phyloP scores from a whole-genome alignment of 148 eudicot genomes.

The Polygonum maritimum region DNA sequence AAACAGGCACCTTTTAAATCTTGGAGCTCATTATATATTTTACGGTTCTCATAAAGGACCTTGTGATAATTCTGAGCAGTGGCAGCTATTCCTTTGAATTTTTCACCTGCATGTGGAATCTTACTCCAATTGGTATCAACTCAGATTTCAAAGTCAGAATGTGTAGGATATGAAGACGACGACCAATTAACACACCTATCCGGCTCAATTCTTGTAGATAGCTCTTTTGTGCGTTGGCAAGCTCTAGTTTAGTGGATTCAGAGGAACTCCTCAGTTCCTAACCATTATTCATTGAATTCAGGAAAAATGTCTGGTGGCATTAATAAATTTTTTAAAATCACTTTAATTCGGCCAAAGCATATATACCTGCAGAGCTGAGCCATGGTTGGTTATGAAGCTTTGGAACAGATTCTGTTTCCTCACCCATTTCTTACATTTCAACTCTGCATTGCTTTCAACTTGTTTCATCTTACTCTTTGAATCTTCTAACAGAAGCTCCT shows the following conservation, averaged over 20 bases:
- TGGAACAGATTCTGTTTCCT: constrained; percentile 55
- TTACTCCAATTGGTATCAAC: not conserved
- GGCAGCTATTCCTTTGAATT: constrained; percentile 45
- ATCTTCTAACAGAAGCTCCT: constrained; percentile 29
- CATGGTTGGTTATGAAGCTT: constrained; percentile 48
- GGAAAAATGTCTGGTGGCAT: constrained; percentile 6
- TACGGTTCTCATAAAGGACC: constrained; percentile 71
- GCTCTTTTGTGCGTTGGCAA: constrained; percentile 49
- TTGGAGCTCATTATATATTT: constrained; percentile 83
- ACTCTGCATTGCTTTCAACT: constrained; percentile 42
- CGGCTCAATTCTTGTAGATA: constrained; percentile 52
- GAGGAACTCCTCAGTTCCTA: constrained; percentile 79
- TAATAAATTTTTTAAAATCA: not conserved
- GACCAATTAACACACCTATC: constrained; percentile 38
- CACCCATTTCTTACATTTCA: constrained; percentile 39
- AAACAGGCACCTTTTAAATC: constrained; percentile 71
- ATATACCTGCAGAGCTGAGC: constrained; percentile 52
- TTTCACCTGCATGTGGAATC: constrained; percentile 34
- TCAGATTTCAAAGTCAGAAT: not conserved
- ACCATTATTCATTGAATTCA: constrained; percentile 15
- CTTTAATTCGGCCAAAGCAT: constrained; percentile 12
- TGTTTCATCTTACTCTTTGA: constrained; percentile 44
- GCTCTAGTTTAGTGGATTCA: constrained; percentile 59
- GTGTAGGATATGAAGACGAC: not conserved
- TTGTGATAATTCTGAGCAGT: constrained; percentile 56